Base-by-base conservation (phyloP, 345 rosid genomes). In the Angophora floribunda region DNA sequence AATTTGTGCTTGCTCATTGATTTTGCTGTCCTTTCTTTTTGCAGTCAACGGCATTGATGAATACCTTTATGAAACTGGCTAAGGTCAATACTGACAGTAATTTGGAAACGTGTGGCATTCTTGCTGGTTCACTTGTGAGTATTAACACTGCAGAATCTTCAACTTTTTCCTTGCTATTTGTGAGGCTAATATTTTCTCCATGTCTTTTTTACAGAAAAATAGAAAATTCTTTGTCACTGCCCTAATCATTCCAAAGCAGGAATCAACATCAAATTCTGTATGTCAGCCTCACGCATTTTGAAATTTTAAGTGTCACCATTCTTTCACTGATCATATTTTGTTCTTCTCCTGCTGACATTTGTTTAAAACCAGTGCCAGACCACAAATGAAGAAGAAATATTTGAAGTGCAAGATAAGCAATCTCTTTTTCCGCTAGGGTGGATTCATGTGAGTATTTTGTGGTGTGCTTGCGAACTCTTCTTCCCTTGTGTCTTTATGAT, bases 361-460 rank as follows among this genome's bases (percentile, higher is more conserved):
- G 7, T 90, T 13, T 52, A 65, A 65, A 65, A 30, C 44, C 93
- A 98, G 98, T 98, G 99, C 90, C 99, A 96, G 90, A 88, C 99
- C 28, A 98, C 98, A 91, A 96, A 96, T 90, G 99, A 98, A 93
- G 99, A 98, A 90, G 99, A 98, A 87, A 96, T 96, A 93, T 98
- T 98, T 93, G 99, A 96, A 93, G 98, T 93, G 89, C 99, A 98
- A 91, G 99, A 96, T 91, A 98, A 94, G 87, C 95, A 84, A 90
- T 96, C 99, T 87, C 98, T 98, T 90, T 96, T 98, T 86, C 98
- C 99, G 79, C 97, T 98, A 36, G 99, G 99, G 67, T 98, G 99
- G 99, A 98, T 98, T 93, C 99, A 98, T 94, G 99, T 98, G 89
- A 95, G 99, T 93, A 55, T 59, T 53, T 51, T 84, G 79, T 63